Conservation (phyloP, 1,284 basidiomycete genomes). For the Tremellales sp. region DNA sequence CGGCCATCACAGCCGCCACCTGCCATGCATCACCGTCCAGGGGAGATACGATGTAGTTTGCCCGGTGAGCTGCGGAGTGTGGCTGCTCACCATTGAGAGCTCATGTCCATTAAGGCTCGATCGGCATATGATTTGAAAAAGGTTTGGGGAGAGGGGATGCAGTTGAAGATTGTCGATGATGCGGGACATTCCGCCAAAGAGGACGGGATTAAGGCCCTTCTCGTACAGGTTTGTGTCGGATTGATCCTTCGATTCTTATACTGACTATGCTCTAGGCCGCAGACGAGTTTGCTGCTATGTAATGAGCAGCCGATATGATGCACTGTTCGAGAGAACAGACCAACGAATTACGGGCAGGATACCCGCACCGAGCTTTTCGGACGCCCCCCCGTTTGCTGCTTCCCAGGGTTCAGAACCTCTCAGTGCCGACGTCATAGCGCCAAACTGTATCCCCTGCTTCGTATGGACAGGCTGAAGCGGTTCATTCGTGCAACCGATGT, state of each 20-base stretch:
- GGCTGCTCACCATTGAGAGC: conserved; percentile 24
- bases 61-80: conserved; percentile 43
- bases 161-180: conserved; percentile 77
- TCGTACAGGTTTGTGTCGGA: conserved; percentile 59
- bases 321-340: no score
- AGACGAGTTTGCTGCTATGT: conserved; percentile 1
- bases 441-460: no score
- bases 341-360: no score
- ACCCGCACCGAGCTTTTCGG: no score
- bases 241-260: neutral
- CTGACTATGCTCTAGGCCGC: neutral
- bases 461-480: no score
- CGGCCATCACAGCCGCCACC: conserved; percentile 62
- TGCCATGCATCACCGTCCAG: conserved; percentile 79
- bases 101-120: conserved; percentile 55
- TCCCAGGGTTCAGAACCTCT: no score
- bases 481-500: no score
- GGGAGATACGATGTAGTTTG: conserved; percentile 58
- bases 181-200: conserved; percentile 88
- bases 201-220: conserved; percentile 63
- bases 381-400: no score
- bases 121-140: conserved; percentile 76
- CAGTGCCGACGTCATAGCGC: no score
- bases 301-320: no score
- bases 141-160: conserved; percentile 69